Base-by-base conservation (phyloP, 2,329 filamentous ascomycete genomes). In the Hymenoscyphus infarciens region DNA sequence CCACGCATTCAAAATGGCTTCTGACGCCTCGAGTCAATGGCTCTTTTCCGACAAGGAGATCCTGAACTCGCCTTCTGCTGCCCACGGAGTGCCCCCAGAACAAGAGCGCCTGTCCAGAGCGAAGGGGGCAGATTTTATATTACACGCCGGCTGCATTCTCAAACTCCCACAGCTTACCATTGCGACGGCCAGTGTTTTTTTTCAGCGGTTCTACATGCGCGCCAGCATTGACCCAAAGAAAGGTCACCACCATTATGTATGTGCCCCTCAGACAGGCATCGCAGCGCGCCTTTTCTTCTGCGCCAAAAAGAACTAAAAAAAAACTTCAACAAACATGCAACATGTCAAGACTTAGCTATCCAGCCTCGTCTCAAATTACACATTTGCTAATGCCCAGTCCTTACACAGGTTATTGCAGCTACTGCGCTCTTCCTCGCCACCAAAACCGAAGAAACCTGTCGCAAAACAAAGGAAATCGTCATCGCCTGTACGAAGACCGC, bases 81-180 rank as follows among this genome's bases (percentile, higher is more conserved):
- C 92, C 15, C 91, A 97, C 69, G 94, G 94, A 25, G 85, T 98
- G 74, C 76, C 86, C 8, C 82, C 87, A 3, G 84, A 87, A 33
- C 88, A 95, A 73, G 95, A 98, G 78, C 83, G 91, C 66, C 83
- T 89, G 67, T 83, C 90, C 63, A 86, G 95, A 61, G 89, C 90
- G 64, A 98, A 98, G 75, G 94, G 95, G 56, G 89, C 97, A 73
- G 96, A 97, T 75, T 99, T 99, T 77, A 96, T 99, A 71, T 88
- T 92, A 66, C 93, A 97, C 76, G 92, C 94, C 54, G 95, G 94
- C 67, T 91, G 96, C 68, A 87, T 97, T 80, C 84, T 98, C 59
- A 94, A 96, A 74, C 80, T 98, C 57, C 94, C 94, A 13, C 93
- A 97, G 75, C 86, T 95, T 61, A 98, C 95, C 0, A 81, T 99